Percentiles rank a stretch among this genome's conserved stretches.
phyloP scores from a whole-genome alignment of 495 filamentous ascomycete genomes.

The Xylaria telfairii region DNA sequence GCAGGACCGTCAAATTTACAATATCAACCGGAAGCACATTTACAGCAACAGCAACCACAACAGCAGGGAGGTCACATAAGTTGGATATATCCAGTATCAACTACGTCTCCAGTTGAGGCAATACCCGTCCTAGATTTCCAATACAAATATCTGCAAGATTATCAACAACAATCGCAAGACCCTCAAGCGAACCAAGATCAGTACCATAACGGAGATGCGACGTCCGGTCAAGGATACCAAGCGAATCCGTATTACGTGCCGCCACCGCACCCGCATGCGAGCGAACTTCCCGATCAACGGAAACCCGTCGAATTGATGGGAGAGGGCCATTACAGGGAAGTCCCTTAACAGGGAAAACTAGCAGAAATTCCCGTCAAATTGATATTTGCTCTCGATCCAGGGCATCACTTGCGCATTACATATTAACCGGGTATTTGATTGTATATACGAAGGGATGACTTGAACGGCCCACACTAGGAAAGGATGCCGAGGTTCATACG shows the following conservation, averaged over 20 bases:
- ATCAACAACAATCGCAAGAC: background rate
- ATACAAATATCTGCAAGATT: slow-evolving; percentile 19
- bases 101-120: background rate
- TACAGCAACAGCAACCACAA: slow-evolving; percentile 10
- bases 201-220: background rate
- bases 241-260: slow-evolving; percentile 10
- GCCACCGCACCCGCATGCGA: slow-evolving; percentile 9
- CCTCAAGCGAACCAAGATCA: background rate
- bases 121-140: background rate
- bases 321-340: slow-evolving; percentile 36
- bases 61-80: background rate
- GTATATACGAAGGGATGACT: background rate
- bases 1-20: slow-evolving; percentile 24
- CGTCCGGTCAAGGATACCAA: background rate
- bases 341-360: slow-evolving; percentile 18
- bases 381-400: background rate
- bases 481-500: background rate
- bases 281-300: slow-evolving; percentile 29
- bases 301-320: slow-evolving; percentile 35
- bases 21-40: slow-evolving; percentile 25
- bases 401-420: background rate
- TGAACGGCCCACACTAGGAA: background rate
- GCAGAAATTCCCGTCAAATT: background rate
- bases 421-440: background rate
- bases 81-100: slow-evolving; percentile 15